Evolutionary conservation across 2,329 filamentous ascomycete genomes (phyloP).

Genomic region (Alternaria incomplexa): DNA sequence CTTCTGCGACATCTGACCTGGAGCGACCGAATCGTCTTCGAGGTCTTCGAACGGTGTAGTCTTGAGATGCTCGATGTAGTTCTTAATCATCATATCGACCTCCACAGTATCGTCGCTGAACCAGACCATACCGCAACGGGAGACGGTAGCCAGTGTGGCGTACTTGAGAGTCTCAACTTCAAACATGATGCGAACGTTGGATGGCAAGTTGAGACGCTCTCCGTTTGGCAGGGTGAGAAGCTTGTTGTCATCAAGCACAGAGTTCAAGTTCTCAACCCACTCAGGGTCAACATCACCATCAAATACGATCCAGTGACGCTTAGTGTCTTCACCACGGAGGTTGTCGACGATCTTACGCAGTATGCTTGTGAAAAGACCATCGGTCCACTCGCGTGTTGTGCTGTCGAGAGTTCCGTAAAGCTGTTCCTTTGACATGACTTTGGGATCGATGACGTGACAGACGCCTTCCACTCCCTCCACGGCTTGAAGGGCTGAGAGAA

Average conservation of each 20-base stretch:
- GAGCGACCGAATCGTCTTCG: constrained; percentile 83
- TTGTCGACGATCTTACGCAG: constrained; percentile 99
- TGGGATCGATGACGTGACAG: constrained; percentile 96
- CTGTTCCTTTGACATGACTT: constrained; percentile 99
- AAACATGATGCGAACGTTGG: constrained; percentile 99
- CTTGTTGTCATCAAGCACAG: constrained; percentile 98
- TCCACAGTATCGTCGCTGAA: constrained; percentile 98
- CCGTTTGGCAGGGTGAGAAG: constrained; percentile 95
- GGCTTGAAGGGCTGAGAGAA: constrained; percentile 88
- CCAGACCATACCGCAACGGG: constrained; percentile 99
- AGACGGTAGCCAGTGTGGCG: constrained; percentile 96
- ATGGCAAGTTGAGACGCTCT: constrained; percentile 91
- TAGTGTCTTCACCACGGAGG: constrained; percentile 92
- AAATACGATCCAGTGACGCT: constrained; percentile 99
- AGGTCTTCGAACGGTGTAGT: constrained; percentile 90
- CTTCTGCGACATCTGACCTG: constrained; percentile 61
- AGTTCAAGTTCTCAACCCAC: constrained; percentile 99
- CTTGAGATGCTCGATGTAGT: constrained; percentile 85
- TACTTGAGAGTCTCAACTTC: constrained; percentile 98
- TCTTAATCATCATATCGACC: constrained; percentile 86
- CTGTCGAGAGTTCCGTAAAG: constrained; percentile 95
- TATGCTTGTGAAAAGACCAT: constrained; percentile 97
- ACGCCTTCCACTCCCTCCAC: constrained; percentile 93
- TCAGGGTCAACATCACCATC: constrained; percentile 99
- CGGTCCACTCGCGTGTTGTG: constrained; percentile 98